Evolutionary conservation across 192 early-diverging fungal genomes (phyloP), one percentile per base, ranked within the genome.

Genomic region (Funneliformis geosporum): DNA sequence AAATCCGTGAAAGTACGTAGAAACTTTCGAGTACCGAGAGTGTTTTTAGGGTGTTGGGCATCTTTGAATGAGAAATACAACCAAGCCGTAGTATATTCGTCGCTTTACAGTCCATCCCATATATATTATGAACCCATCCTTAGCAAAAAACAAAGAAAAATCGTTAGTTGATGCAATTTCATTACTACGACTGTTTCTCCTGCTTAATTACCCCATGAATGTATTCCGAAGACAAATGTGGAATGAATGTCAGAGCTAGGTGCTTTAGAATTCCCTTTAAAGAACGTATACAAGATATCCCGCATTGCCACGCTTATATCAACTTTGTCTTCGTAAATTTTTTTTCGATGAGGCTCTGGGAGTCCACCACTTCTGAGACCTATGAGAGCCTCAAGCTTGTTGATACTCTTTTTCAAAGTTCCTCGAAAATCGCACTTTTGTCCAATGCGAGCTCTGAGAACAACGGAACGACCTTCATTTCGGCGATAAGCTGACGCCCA

Each of bases 401-500:
- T 72, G 42, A 60, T 46, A 72, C 78, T 79, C 18, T 79, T 69
- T 72, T 79, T 79, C 44, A 79, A 72, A 47, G 78, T 72, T 23
- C 78, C 78, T n/a, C 78, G 44, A 72, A 79, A 79, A 72, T 79
- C 68, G 39, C 78, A 79, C 50, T 79, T 79, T 61, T 79, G 78
- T 18, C 78, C 66, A 23, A 79, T 61, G 33, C 68, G 66, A 25
- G 78, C 78, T 28, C 68, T 14, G 65, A 79, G 67, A 55, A 70
- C 68, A 61, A 79, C 46, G 8, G 78, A 79, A 72, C 44, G 78
- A 40, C 78, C 78, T 79, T 79, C 68, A 72, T 79, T 79, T 60
- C 43, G 33, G 55, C 68, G 66, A 21, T 21, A 46, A 40, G 66
- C 66, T 25, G 78, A 79, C 10, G 78, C 78, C 68, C 78, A 79